Evolutionary conservation across 257 asterid species (phyloP), one percentile per base, ranked within the genome.

Genomic region (Nicotiana knightiana): DNA sequence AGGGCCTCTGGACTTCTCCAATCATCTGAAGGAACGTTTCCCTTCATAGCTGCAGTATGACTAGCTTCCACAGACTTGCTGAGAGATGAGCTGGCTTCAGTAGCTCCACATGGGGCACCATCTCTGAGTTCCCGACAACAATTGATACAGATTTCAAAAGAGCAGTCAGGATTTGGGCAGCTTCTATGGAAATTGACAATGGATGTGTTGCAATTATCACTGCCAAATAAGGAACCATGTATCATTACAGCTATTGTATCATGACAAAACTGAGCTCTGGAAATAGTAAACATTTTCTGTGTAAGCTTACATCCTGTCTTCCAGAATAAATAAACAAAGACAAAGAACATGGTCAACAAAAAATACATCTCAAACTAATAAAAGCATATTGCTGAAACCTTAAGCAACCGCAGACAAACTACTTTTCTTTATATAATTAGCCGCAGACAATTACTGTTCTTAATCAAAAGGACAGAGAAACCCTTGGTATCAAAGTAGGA

Each of bases 131-230:
- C 93, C 78, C 82, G 57, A 77, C 98, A 93, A 65, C 98, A 93
- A 87, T 86, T 89, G 75, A 92, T 89, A 85, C 98, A 92, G 85
- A 93, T 80, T 26, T 93, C 97, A 59, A 86, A 92, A 21, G 91
- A 82, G 84, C 98, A 93, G 54, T 81, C 86, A 32, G 88, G 83
- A 86, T 90, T 93, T 28, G 88, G 87, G 81, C 98, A 92, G 88
- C 93, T 90, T 85, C 98, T 86, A 46, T 92, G 97, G 86, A 92
- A 90, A 87, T 93, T 92, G 82, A 87, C 91, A 24, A 93, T 90
- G 73, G 98, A 93, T 76, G 96, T 91, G 85, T 87, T 91, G 96
- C 98, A 93, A 84, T 82, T 91, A 82, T 93, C 91, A 83, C 98
- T 93, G 97, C 86, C 75, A 37, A 85, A 82, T 77, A 82, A 82